Evolutionary conservation across 352 stramenopile genomes (phyloP).

Genomic region (Pythium apleroticum): DNA sequence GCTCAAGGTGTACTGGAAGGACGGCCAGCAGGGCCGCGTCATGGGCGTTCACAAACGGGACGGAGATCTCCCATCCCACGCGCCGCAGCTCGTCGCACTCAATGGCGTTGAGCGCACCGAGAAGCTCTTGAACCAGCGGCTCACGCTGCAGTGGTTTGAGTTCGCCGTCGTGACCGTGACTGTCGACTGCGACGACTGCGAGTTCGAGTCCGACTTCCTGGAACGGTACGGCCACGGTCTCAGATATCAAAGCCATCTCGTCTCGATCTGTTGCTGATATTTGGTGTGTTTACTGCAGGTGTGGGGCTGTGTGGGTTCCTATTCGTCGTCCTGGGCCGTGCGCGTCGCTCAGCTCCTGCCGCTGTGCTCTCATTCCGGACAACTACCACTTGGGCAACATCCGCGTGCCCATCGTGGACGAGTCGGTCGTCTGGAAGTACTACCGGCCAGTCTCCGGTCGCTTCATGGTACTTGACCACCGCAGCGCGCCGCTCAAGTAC

Average conservation of each 20-base stretch:
- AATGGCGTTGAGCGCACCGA: slow-evolving; percentile 48
- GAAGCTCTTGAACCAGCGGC: slow-evolving; percentile 27
- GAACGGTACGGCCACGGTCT: slow-evolving; percentile 40
- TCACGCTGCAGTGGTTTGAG: slow-evolving; percentile 66
- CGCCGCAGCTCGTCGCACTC: slow-evolving; percentile 48
- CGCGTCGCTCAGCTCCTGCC: slow-evolving; percentile 50
- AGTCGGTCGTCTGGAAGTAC: slow-evolving; percentile 73
- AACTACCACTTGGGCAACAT: slow-evolving; percentile 70
- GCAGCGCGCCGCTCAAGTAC: slow-evolving; percentile 24
- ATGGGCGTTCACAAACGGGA: slow-evolving; percentile 30
- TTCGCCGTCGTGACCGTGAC: slow-evolving; percentile 63
- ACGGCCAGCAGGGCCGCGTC: slow-evolving; percentile 47
- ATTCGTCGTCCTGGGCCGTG: slow-evolving; percentile 58
- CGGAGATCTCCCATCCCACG: slow-evolving; percentile 31
- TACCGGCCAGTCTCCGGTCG: slow-evolving; percentile 62
- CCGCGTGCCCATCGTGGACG: slow-evolving; percentile 66
- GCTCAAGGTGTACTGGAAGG: slow-evolving; percentile 71
- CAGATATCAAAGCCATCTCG: background rate
- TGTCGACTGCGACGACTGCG: slow-evolving; percentile 61
- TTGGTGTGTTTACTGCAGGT: slow-evolving; percentile 22
- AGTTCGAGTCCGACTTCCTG: slow-evolving; percentile 79
- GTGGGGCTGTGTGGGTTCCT: slow-evolving; percentile 62
- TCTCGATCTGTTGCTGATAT: slow-evolving; percentile 1
- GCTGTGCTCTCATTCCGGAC: slow-evolving; percentile 71
- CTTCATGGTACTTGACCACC: slow-evolving; percentile 64